Evolutionary conservation across 2,329 filamentous ascomycete species (phyloP).

Genomic region (Fusarium albosuccineum): DNA sequence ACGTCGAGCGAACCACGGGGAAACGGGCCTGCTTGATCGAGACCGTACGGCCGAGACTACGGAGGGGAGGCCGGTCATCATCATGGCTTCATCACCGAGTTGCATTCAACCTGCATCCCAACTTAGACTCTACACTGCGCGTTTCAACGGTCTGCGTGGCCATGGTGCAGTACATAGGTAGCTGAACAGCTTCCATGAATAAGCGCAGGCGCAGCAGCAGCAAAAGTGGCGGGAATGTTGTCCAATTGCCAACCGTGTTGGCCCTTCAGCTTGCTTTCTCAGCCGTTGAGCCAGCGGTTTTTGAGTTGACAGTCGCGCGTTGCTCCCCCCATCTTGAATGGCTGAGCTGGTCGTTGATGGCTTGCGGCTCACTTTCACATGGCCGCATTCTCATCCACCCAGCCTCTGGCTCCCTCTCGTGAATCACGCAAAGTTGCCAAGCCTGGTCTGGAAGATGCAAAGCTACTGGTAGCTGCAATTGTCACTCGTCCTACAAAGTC

Average conservation of each 20-base stretch:
- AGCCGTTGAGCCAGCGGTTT: slow-evolving; percentile 7
- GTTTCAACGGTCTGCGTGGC: slow-evolving; percentile 7
- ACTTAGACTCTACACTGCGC: neutral
- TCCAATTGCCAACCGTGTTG: neutral
- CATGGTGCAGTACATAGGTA: neutral
- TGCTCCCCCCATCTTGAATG: neutral
- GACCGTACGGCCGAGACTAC: slow-evolving; percentile 17
- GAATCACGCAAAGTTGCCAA: neutral
- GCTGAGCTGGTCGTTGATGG: neutral
- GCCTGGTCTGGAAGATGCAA: neutral
- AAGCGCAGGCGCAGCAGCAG: slow-evolving; percentile 1
- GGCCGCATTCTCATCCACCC: slow-evolving; percentile 2
- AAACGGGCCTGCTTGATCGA: slow-evolving; percentile 9
- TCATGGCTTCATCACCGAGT: slow-evolving; percentile 24
- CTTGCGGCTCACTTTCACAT: slow-evolving; percentile 27
- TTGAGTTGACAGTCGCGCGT: neutral
- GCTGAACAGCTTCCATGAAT: neutral
- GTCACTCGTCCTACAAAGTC: neutral
- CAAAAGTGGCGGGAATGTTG: neutral
- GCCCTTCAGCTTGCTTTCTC: slow-evolving; percentile 4
- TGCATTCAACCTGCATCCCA: slow-evolving; percentile 4
- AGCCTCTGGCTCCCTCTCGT: neutral
- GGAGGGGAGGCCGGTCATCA: slow-evolving; percentile 10
- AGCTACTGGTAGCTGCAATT: neutral
- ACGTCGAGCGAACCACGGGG: neutral